Evolutionary conservation across 768 basidiomycete genomes (phyloP).

Genomic region (Tulasnella sp.): DNA sequence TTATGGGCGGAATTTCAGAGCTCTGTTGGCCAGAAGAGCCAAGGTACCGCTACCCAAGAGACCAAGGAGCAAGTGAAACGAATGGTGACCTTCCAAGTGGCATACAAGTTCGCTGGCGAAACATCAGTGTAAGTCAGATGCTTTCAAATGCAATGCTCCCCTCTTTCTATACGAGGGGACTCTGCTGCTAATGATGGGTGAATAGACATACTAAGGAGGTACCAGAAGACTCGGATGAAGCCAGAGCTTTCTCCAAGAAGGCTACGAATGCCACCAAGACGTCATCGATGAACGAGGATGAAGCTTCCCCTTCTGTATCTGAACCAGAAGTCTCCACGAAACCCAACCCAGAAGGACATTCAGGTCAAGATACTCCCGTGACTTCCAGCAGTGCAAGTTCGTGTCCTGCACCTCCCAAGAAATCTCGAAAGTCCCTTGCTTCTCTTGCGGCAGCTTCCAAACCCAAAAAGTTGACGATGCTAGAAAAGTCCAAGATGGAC

Average conservation of each 20-base stretch:
- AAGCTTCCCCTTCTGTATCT: slow-evolving; percentile 27
- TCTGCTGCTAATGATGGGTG: slow-evolving; percentile 32
- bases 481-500: slow-evolving; percentile 80
- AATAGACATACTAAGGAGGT: slow-evolving; percentile 68
- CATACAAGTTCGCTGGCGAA: slow-evolving; percentile 65
- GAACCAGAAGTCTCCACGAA: slow-evolving; percentile 8
- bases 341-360: slow-evolving; percentile 9
- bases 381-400: slow-evolving; percentile 51
- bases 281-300: slow-evolving; percentile 50
- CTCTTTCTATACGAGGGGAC: slow-evolving; percentile 16
- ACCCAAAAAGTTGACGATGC: slow-evolving; percentile 64
- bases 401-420: slow-evolving; percentile 52
- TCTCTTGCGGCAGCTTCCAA: slow-evolving; percentile 26
- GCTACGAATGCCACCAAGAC: too few species aligned
- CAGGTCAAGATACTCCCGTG: neutral
- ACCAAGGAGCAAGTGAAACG: slow-evolving; percentile 11
- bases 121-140: slow-evolving; percentile 44
- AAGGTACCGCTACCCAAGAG: slow-evolving; percentile 17
- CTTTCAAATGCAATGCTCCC: neutral
- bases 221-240: slow-evolving; percentile 56
- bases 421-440: slow-evolving; percentile 5
- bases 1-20: slow-evolving; percentile 60
- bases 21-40: slow-evolving; percentile 32
- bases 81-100: slow-evolving; percentile 54
- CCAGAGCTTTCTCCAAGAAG: too few species aligned